phyloP scores from a whole-genome alignment of 192 early-diverging fungal species.

The Obelidium mucronatum region DNA sequence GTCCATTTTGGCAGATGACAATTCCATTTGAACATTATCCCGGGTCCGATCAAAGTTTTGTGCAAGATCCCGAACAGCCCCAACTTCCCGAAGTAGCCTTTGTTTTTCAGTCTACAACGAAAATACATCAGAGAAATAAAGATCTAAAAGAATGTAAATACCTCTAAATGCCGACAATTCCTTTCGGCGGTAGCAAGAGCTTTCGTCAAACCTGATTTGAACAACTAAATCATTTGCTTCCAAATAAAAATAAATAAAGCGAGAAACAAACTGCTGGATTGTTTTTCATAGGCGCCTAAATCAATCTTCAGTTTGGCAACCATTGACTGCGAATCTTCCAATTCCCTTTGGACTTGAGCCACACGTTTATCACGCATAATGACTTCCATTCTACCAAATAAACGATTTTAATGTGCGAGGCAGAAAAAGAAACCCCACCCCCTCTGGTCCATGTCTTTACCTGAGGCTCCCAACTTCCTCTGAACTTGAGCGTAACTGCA shows the following conservation, averaged over 20 bases:
- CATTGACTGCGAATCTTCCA: conserved; percentile 47
- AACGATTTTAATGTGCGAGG: conserved; percentile 28
- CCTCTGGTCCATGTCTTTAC: background rate
- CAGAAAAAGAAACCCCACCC: background rate
- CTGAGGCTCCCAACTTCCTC: conserved; percentile 50
- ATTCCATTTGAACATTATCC: conserved; percentile 39
- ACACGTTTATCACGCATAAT: conserved; percentile 58
- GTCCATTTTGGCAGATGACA: conserved; percentile 35
- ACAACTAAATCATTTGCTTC: background rate
- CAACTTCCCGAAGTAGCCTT: conserved; percentile 50
- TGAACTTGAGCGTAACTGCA: background rate
- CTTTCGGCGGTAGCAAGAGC: conserved; percentile 51
- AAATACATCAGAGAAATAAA: background rate
- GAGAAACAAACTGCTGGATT: conserved; percentile 48
- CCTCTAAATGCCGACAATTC: conserved; percentile 48
- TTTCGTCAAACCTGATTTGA: conserved; percentile 45
- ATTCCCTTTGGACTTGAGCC: conserved; percentile 44
- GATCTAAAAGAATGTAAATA: background rate
- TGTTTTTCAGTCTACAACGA: conserved; percentile 44
- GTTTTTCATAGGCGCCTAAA: conserved; percentile 51
- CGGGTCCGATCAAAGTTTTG: conserved; percentile 42
- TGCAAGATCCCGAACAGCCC: conserved; percentile 44
- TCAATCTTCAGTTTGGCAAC: conserved; percentile 50
- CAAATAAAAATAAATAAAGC: background rate
- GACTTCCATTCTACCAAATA: conserved; percentile 54